Evolutionary conservation across 345 rosid species (phyloP), one percentile per base, ranked within the genome.

Genomic region (Theobroma cacao): DNA sequence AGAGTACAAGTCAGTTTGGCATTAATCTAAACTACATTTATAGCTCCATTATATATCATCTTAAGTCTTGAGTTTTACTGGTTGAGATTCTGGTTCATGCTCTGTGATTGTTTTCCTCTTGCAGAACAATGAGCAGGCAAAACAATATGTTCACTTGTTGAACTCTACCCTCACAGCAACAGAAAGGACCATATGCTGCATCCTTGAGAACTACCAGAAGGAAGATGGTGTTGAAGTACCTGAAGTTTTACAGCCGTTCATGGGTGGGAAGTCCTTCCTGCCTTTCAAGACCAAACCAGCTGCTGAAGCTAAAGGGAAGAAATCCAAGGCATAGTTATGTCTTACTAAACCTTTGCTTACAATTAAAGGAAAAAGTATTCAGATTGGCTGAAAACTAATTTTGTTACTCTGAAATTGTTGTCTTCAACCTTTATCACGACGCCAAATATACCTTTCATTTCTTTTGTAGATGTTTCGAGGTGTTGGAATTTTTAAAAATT

Each of bases 101-200:
- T 56, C 10, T 60, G 62, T 24, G 2, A 40, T 73, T 77, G 52
- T 79, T 72, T 17, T 69, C 34, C 22, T 62, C 22, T 72, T 78
- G 77, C 92, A 94, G 99, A 86, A 86, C 87, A 91, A 92, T 67
- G 99, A 93, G 79, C 90, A 91, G 86, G 67, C 84, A 1, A 91
- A 92, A 75, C 97, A 92, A 83, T 93, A 91, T 20, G 97, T 91
- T 72, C 98, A 95, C 85, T 67, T 92, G 83, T 81, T 93, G 85
- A 95, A 95, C 84, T 95, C 99, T 1, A 93, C 99, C 22, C 98
- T 95, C 3, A 88, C 99, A 0, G 99, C 98, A 7, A 95, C 99
- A 0, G 97, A 95, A 87, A 95, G 99, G 86, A 93, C 99, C 28
- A 80, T 95, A 22, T 95, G 98, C 86, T 89, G 95, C 86, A 92